Conservation (phyloP, 139 green algal genomes). For the Pleodorina starrii region DNA sequence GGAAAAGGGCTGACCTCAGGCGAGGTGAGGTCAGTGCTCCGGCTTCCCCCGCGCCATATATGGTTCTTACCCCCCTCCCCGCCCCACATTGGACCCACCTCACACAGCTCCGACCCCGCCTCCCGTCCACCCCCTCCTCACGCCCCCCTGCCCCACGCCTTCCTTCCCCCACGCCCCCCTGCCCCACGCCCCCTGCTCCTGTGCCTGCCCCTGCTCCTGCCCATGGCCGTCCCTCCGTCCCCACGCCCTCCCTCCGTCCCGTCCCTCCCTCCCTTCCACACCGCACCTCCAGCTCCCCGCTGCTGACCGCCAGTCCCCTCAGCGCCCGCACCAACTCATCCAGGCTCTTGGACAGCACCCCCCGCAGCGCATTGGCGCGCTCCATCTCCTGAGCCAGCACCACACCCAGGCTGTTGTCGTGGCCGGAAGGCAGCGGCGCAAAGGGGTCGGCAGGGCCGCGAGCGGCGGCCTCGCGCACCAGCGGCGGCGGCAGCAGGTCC, state of each 20-base stretch:
- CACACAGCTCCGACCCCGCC: not conserved
- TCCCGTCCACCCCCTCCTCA: conserved; percentile 13
- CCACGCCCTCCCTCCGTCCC: too few relatives aligned
- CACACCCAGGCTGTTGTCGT: conserved; percentile 80
- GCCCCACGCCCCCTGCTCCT: too few relatives aligned
- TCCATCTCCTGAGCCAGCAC: conserved; percentile 72
- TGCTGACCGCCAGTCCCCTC: conserved; percentile 84
- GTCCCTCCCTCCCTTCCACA: too few relatives aligned
- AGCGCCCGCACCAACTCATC: conserved; percentile 77
- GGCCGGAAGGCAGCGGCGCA: conserved; percentile 62
- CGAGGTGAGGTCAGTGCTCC: too few relatives aligned
- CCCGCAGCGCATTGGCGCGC: conserved; percentile 42
- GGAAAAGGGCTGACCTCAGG: too few relatives aligned
- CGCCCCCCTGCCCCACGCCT: too few relatives aligned
- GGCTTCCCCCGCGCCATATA: too few relatives aligned
- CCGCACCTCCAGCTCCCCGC: conserved; percentile 76
- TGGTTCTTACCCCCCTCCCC: too few relatives aligned
- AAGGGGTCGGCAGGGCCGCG: conserved; percentile 55
- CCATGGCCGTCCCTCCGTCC: too few relatives aligned
- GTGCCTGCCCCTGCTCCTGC: too few relatives aligned
- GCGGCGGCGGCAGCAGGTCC: conserved; percentile 57
- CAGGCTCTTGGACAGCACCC: conserved; percentile 25
- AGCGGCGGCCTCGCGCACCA: conserved; percentile 57
- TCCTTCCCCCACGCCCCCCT: too few relatives aligned
- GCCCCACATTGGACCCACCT: too few relatives aligned